These are phyloP conservation scores for Chloris gayana DNA, from an alignment of 176 grass and related monocot species.

Conservation along the genomic window DNA sequence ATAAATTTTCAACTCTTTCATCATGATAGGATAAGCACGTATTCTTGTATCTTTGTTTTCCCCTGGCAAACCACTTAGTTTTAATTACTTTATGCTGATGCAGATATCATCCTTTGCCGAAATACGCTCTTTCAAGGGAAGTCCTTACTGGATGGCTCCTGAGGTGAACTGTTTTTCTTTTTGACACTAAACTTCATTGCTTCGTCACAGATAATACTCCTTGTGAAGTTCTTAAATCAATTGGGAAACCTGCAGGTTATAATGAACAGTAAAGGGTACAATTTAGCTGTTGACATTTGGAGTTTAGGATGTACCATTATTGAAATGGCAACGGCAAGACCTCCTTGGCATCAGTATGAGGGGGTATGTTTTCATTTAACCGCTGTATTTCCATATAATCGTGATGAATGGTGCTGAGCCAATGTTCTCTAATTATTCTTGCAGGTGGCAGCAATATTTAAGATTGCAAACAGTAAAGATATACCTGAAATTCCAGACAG, in stretches of 20 bases:
- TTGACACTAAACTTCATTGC: conserved; percentile 13
- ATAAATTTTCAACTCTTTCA: not conserved
- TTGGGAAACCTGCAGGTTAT: conserved; percentile 64
- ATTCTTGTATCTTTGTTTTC: not conserved
- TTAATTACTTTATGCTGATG: conserved; percentile 44
- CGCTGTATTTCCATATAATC: conserved; percentile 37
- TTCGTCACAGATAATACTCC: not conserved
- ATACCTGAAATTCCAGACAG: conserved; percentile 81
- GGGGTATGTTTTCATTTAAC: conserved; percentile 67
- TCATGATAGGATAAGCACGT: not conserved
- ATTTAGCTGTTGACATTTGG: conserved; percentile 93
- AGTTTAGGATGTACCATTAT: conserved; percentile 97
- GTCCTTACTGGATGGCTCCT: conserved; percentile 99
- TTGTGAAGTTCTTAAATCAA: conserved; percentile 3
- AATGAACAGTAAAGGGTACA: conserved; percentile 89
- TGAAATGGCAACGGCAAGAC: conserved; percentile 94
- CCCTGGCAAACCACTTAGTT: conserved; percentile 25
- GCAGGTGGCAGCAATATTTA: conserved; percentile 99
- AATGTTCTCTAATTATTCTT: conserved; percentile 32
- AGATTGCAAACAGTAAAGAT: conserved; percentile 98
- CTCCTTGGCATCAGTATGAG: conserved; percentile 93
- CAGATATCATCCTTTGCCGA: conserved; percentile 94
- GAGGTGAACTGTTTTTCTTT: conserved; percentile 61
- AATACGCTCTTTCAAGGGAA: conserved; percentile 97
- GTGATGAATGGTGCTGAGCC: not conserved